Evolutionary conservation across 331 rosid species (phyloP).

Genomic region (Cucumis variabilis): DNA sequence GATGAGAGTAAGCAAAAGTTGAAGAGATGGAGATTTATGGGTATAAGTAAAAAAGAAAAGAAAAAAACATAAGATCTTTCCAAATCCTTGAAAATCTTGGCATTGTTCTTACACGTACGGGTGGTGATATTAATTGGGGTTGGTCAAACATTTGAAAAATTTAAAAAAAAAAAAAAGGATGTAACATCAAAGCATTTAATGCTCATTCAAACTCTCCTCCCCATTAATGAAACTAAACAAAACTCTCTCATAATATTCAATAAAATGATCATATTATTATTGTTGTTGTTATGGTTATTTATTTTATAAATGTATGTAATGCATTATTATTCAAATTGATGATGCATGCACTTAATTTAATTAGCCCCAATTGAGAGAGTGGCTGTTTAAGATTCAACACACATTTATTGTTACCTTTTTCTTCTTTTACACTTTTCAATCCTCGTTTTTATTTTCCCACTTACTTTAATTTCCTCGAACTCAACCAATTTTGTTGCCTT

Average conservation of each 20-base stretch:
- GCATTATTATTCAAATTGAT: conserved; percentile 10
- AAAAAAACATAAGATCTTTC: not conserved
- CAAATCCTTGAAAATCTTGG: not conserved
- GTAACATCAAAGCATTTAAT: conserved; percentile 28
- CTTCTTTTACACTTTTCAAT: not conserved
- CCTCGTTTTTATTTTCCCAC: not conserved
- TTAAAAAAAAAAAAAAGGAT: not conserved
- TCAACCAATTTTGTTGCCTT: not conserved
- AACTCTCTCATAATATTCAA: not conserved
- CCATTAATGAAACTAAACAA: conserved; percentile 27
- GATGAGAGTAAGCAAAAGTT: too few species aligned
- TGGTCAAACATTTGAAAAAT: conserved; percentile 26
- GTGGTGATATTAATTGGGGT: conserved; percentile 16
- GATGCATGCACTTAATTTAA: conserved; percentile 12
- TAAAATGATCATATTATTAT: not conserved
- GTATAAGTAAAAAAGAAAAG: not conserved
- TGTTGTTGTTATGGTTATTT: not conserved
- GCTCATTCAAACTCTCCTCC: conserved; percentile 2
- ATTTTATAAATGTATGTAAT: not conserved
- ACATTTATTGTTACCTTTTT: not conserved
- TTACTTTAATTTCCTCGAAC: not conserved
- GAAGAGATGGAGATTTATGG: not conserved
- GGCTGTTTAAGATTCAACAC: conserved; percentile 26
- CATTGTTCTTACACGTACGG: conserved; percentile 22
- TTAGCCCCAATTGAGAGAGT: not conserved